A percentile compares a stretch with the other conserved stretches of the same genome.
Conservation (phyloP, 1,284 basidiomycete genomes). For the Pseudozyma hubeiensis region DNA sequence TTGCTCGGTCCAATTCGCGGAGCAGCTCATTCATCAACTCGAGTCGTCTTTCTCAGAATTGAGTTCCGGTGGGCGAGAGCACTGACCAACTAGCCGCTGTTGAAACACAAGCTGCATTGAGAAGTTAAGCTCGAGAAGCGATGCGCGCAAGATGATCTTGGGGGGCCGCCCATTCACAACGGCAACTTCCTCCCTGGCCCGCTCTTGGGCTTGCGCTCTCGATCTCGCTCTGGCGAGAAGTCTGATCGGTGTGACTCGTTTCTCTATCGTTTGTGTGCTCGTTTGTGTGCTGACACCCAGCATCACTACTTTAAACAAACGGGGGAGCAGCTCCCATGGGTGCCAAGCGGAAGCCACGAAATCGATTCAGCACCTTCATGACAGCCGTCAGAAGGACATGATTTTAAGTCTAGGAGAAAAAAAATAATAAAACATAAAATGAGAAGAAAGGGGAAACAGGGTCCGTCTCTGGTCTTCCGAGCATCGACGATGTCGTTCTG, state of each 20-base stretch:
- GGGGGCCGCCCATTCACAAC: too few relatives aligned
- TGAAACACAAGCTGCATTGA: too few relatives aligned
- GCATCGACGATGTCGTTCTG: slow-evolving; percentile 2
- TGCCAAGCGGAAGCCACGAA: not conserved
- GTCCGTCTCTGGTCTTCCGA: not conserved
- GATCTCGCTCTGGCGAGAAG: too few relatives aligned
- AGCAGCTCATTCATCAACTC: too few relatives aligned
- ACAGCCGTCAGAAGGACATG: slow-evolving; percentile 1
- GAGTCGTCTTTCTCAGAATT: too few relatives aligned
- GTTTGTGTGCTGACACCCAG: too few relatives aligned
- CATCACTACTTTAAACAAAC: not conserved
- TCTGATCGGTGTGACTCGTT: too few relatives aligned
- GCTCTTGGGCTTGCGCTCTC: not conserved
- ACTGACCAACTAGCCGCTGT: too few relatives aligned
- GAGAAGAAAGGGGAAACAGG: not conserved
- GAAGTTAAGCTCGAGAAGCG: not conserved
- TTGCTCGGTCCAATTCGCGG: too few relatives aligned
- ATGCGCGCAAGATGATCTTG: not conserved
- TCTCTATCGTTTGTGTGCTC: too few relatives aligned
- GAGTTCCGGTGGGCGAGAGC: too few relatives aligned
- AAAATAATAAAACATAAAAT: not conserved
- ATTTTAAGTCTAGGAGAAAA: not conserved
- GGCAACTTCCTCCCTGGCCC: not conserved
- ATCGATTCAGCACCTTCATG: not conserved
- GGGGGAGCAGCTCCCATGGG: not conserved